Evolutionary conservation across 257 asterid genomes (phyloP).

Genomic region (Vinca minor): DNA sequence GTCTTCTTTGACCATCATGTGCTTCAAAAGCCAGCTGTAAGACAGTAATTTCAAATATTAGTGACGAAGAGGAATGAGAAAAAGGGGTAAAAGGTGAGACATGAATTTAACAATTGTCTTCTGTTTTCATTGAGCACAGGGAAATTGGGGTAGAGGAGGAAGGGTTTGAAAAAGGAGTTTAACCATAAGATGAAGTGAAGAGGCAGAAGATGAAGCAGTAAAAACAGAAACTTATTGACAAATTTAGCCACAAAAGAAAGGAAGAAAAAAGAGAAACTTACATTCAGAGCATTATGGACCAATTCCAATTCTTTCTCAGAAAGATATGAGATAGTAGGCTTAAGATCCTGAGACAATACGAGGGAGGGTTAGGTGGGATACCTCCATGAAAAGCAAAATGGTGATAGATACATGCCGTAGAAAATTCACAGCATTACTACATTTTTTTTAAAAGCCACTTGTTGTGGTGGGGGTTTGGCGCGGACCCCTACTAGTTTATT

Average conservation of each 20-base stretch:
- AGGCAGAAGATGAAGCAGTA: constrained; percentile 5
- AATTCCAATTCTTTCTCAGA: constrained; percentile 56
- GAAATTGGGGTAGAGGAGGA: too few relatives aligned
- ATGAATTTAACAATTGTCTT: neutral
- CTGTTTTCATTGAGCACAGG: neutral
- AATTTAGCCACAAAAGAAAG: neutral
- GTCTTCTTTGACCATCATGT: constrained; percentile 91
- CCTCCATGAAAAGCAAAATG: neutral
- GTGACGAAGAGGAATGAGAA: neutral
- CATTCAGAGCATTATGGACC: constrained; percentile 63
- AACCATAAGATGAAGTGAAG: neutral
- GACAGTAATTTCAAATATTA: neutral
- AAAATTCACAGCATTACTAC: too few relatives aligned
- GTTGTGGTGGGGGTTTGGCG: too few relatives aligned
- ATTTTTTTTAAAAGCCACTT: too few relatives aligned
- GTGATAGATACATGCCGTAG: neutral
- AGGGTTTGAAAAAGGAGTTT: neutral
- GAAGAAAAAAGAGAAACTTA: constrained; percentile 33
- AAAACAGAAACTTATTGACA: neutral
- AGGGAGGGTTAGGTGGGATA: neutral
- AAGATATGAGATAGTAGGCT: constrained; percentile 71
- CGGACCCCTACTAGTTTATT: too few relatives aligned
- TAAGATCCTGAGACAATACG: constrained; percentile 52
- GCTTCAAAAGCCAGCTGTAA: constrained; percentile 79
- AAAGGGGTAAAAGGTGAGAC: neutral